Base-by-base conservation (phyloP, 805 yeast species). In the Metschnikowia rubicola region DNA sequence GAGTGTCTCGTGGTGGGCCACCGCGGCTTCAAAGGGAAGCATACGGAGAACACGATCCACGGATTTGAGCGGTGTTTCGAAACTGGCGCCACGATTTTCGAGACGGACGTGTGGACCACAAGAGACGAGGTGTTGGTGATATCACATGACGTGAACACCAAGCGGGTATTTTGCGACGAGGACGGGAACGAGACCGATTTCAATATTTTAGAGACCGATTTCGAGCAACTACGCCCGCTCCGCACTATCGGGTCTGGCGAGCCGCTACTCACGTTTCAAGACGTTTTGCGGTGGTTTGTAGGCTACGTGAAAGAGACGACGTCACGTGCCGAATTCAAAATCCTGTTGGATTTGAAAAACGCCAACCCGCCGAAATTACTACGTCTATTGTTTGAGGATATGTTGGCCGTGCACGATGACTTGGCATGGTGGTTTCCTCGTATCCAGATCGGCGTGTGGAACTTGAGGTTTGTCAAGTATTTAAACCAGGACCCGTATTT, bases 41-140 rank as follows among this genome's bases (percentile, higher is more conserved):
- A 64, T 46, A 62, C 73, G 4, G 77, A 72, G 52, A 72, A 72
- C 53, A 70, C 76, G 9, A 19, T 72, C 15, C 15, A 41, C 6
- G 75, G 75, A 8, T 72, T 72, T 52, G 53, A 55, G 15, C 60
- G 66, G 40, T 70, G 76, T 48, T 70, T 49, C 48, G 61, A 60
- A 12, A 40, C 67, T 15, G 76, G 75, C 7, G 76, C 74, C 33
- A 62, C 67, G 21, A 54, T 58, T 8, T 59, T 72, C 37, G 77
- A 72, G 46, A 72, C 77, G n/a, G 77, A 72, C 52, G 58, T 70
- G 39, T 70, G 74, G 71, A 51, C 69, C 34, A 60, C 73, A 19
- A 52, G 54, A 26, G 77, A 72, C 55, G 56, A 64, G 11, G 69
- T 66, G 21, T 50, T 71, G 46, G 68, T 72, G 12, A 65, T 72